Evolutionary conservation across 495 filamentous ascomycete species (phyloP).

Genomic region (Collariella sp.): DNA sequence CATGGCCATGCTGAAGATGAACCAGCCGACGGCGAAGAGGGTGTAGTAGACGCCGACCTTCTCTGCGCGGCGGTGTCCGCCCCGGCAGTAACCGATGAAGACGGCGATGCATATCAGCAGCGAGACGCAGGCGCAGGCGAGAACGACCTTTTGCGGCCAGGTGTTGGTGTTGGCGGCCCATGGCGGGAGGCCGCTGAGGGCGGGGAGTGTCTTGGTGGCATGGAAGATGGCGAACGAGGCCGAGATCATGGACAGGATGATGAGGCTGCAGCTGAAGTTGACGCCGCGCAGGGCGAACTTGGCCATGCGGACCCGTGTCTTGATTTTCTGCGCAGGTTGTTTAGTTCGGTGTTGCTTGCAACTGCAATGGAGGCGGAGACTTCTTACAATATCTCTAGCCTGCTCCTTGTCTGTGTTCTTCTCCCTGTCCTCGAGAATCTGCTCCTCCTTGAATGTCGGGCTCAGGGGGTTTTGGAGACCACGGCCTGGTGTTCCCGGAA

Average conservation of each 20-base stretch:
- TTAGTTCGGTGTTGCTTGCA: neutral
- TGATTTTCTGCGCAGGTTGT: slow-evolving; percentile 60
- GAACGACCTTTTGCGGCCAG: slow-evolving; percentile 84
- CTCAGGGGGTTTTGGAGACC: slow-evolving; percentile 61
- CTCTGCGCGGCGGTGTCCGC: slow-evolving; percentile 81
- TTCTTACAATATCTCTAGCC: slow-evolving; percentile 70
- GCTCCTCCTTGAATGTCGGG: slow-evolving; percentile 82
- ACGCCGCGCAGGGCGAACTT: slow-evolving; percentile 89
- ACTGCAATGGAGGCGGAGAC: neutral
- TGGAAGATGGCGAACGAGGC: slow-evolving; percentile 85
- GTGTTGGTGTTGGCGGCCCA: slow-evolving; percentile 73
- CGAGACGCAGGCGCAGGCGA: slow-evolving; percentile 70
- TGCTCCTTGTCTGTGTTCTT: slow-evolving; percentile 70
- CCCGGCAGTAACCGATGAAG: slow-evolving; percentile 79
- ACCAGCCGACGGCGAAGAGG: slow-evolving; percentile 81
- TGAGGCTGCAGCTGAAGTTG: slow-evolving; percentile 93
- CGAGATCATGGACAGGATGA: slow-evolving; percentile 80
- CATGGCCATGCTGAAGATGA: slow-evolving; percentile 87
- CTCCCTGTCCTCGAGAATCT: slow-evolving; percentile 73
- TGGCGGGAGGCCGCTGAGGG: slow-evolving; percentile 68
- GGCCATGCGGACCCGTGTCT: slow-evolving; percentile 82
- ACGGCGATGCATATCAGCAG: slow-evolving; percentile 69
- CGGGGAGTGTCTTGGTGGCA: slow-evolving; percentile 60
- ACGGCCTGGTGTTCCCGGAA: slow-evolving; percentile 68
- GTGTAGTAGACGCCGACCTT: slow-evolving; percentile 93